These are phyloP conservation scores for Leucosporidium yakuticum DNA, from an alignment of 768 basidiomycete species.

Conservation along the genomic window DNA sequence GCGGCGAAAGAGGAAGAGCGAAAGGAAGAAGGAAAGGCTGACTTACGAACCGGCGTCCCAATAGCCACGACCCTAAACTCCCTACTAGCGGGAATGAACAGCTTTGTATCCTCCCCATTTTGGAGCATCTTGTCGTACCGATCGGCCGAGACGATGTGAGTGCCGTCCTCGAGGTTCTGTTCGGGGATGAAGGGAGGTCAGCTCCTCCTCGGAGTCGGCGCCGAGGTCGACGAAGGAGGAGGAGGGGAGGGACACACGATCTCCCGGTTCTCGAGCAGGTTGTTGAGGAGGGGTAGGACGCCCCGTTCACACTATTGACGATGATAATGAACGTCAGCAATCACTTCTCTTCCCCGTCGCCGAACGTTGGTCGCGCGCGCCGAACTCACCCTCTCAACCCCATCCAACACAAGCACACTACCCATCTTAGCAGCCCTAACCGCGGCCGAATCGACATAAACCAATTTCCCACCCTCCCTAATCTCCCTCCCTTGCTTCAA, in stretches of 20 bases:
- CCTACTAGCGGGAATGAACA: slow-evolving; percentile 16
- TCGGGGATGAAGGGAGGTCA: not conserved
- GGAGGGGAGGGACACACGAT: slow-evolving; percentile 3
- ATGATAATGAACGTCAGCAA: not conserved
- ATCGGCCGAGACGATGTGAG: slow-evolving; percentile 24
- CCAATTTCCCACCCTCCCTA: slow-evolving; percentile 14
- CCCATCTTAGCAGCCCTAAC: slow-evolving; percentile 26
- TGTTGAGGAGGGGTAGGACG: slow-evolving; percentile 29
- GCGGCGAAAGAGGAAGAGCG: too few species aligned
- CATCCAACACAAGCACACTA: slow-evolving; percentile 22
- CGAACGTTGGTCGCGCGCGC: not conserved
- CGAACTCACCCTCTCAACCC: slow-evolving; percentile 21
- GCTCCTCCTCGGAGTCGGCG: not conserved
- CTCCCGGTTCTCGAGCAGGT: slow-evolving; percentile 30
- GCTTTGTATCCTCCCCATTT: slow-evolving; percentile 9
- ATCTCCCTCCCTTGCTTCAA: slow-evolving; percentile 30
- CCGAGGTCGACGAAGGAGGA: not conserved
- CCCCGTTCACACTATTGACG: slow-evolving; percentile 19
- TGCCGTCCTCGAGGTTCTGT: slow-evolving; percentile 29
- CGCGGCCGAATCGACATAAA: slow-evolving; percentile 7
- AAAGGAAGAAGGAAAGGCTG: not conserved
- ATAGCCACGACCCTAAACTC: slow-evolving; percentile 29
- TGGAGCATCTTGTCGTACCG: slow-evolving; percentile 25
- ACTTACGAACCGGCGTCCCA: slow-evolving; percentile 24
- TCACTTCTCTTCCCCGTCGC: not conserved